Base-by-base conservation (phyloP, 257 asterid genomes). In the Fraxinus anomala region DNA sequence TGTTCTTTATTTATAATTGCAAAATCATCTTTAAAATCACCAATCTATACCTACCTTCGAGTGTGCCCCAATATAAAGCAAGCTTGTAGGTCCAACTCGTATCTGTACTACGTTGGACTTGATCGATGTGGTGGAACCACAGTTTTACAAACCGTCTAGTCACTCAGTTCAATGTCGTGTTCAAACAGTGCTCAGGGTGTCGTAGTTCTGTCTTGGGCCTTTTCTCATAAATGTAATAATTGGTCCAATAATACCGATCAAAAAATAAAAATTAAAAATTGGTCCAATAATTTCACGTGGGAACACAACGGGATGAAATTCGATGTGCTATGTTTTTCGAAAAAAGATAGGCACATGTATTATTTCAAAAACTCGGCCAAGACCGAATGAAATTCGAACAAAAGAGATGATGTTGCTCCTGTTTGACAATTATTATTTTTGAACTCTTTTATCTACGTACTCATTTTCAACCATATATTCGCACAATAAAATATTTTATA, bases 111-210 rank as follows among this genome's bases (percentile, higher is more conserved):
- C 10, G 26, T 54, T 54, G 65, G 26, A 59, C 21, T 59, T 4
- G 59, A 16, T 56, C 12, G 66, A 17, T 56, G 26, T 56, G 66
- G 36, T 24, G 34, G 69, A 24, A 63, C 34, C 36, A 26, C 69
- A 23, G 10, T 42, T 23, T 11, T 21, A n/a, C 14, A 26, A 23
- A 9, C 31, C 34, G 17, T 63, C 34, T 26, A 26, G 68, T 63
- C 51, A 33, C 70, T 74, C 6, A 17, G 6, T 51, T n/a, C 28
- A 6, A 37, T 37, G 51, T 12, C 14, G 51, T 11, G 51, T 79
- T 26, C 49, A 36, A 24, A 34, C 12, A 17, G 36, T 56, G 74
- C 71, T 73, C 82, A 73, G 59, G 56, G 6, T 47, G 28, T 30
- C 70, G 39, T 40, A 68, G 33, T 56, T 77, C 54, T 2, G 51